phyloP scores from a whole-genome alignment of 1,284 basidiomycete species.

The Caloboletus inedulis region DNA sequence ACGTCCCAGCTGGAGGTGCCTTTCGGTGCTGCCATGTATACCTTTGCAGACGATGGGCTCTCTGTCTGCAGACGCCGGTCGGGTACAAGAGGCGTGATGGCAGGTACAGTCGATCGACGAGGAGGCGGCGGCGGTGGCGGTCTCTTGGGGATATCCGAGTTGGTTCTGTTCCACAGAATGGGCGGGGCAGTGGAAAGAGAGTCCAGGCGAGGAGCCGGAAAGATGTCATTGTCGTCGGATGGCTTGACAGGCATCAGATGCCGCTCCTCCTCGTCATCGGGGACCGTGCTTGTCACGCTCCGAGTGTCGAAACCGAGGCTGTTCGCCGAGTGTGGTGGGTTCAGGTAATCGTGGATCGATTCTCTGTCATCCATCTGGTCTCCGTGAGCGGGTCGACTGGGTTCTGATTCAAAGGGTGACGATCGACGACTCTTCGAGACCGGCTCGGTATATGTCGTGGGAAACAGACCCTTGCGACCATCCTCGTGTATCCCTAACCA shows the following conservation, averaged over 20 bases:
- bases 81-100: conserved; percentile 19
- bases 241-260: conserved; percentile 30
- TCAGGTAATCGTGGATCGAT: conserved; percentile 37
- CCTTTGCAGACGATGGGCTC: conserved; percentile 3
- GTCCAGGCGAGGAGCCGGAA: conserved; percentile 15
- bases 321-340: conserved; percentile 35
- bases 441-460: conserved; percentile 65
- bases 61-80: conserved; percentile 20
- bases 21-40: conserved; percentile 11
- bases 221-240: conserved; percentile 20
- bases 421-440: conserved; percentile 30
- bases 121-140: conserved; percentile 40
- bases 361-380: conserved; percentile 20
- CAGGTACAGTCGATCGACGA: conserved; percentile 31
- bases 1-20: conserved; percentile 6
- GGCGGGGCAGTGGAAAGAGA: conserved; percentile 25
- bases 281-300: conserved; percentile 42
- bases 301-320: conserved; percentile 37
- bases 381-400: background rate
- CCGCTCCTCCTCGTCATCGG: conserved; percentile 42
- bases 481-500: conserved; percentile 71
- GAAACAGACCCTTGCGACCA: conserved; percentile 74
- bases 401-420: conserved; percentile 21
- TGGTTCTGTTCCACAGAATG: conserved; percentile 31
- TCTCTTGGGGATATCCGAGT: conserved; percentile 31